These are phyloP conservation scores for Kurtzmaniella fragi DNA, from an alignment of 805 yeast genomes.

Conservation along the genomic window DNA sequence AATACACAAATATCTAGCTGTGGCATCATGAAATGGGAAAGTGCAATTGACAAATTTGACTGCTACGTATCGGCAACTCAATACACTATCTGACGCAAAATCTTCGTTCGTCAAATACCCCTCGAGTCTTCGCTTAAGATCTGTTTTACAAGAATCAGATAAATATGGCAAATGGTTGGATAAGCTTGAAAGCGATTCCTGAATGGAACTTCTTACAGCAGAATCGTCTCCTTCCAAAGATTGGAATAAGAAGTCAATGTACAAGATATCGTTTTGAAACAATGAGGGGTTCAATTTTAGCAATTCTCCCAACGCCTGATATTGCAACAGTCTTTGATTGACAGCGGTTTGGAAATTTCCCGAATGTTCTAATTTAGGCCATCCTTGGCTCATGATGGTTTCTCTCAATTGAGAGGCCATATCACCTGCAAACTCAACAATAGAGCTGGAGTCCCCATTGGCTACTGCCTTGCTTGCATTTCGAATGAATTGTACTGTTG, in stretches of 20 bases:
- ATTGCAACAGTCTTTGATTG: slow-evolving; percentile 56
- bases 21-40: slow-evolving; percentile 62
- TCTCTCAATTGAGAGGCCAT: slow-evolving; percentile 53
- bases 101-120: slow-evolving; percentile 19
- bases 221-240: slow-evolving; percentile 60
- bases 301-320: slow-evolving; percentile 74
- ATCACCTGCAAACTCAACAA: slow-evolving; percentile 29
- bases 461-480: slow-evolving; percentile 40
- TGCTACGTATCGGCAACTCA: slow-evolving; percentile 57
- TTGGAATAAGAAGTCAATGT: slow-evolving; percentile 63
- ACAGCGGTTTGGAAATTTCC: slow-evolving; percentile 29
- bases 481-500: slow-evolving; percentile 59
- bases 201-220: slow-evolving; percentile 64
- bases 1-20: slow-evolving; percentile 63
- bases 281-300: slow-evolving; percentile 41
- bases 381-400: slow-evolving; percentile 51
- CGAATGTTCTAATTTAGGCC: slow-evolving; percentile 44
- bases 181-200: slow-evolving; percentile 61
- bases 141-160: slow-evolving; percentile 29
- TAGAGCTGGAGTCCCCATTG: slow-evolving; percentile 5
- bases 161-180: slow-evolving; percentile 44
- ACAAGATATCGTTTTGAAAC: slow-evolving; percentile 42
- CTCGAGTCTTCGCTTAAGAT: slow-evolving; percentile 36
- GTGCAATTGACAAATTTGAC: slow-evolving; percentile 60
- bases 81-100: slow-evolving; percentile 18